A percentile compares a stretch with the other conserved stretches of the same genome.
phyloP scores from a whole-genome alignment of 2,329 filamentous ascomycete species.

The Malbranchea cinnamomea region DNA sequence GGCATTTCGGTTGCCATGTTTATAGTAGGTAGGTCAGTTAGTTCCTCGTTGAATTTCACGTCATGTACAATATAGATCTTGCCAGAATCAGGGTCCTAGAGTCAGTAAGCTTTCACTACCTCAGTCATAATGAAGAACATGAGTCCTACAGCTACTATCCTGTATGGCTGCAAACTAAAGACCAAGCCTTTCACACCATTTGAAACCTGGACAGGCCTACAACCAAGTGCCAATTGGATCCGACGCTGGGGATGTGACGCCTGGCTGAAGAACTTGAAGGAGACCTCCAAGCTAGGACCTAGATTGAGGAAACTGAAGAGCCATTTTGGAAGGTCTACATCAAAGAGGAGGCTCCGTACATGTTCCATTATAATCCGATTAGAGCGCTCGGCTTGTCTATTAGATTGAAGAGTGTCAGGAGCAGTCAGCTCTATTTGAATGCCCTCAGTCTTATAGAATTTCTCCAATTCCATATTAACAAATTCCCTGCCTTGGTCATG shows the following conservation, averaged over 20 bases:
- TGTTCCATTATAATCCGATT: too few species aligned
- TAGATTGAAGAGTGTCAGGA: not conserved
- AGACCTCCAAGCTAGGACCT: too few species aligned
- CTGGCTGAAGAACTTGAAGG: too few species aligned
- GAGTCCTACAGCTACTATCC: not conserved
- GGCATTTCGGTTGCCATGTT: not conserved
- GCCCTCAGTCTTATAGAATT: not conserved
- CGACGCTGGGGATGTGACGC: too few species aligned
- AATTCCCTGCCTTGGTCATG: constrained; percentile 1
- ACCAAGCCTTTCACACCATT: too few species aligned
- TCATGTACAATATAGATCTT: too few species aligned
- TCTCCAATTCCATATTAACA: not conserved
- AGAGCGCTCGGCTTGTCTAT: not conserved
- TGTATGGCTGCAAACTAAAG: too few species aligned
- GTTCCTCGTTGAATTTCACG: too few species aligned
- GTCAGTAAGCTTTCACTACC: not conserved
- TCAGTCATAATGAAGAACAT: not conserved
- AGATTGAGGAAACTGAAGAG: not conserved
- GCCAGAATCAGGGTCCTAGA: not conserved
- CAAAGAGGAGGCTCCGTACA: too few species aligned
- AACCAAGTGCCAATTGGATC: too few species aligned
- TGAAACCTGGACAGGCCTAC: too few species aligned
- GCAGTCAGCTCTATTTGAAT: not conserved
- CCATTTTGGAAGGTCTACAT: not conserved
- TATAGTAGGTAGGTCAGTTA: not conserved